Percentiles rank a stretch among this genome's conserved stretches.
These are phyloP conservation scores for Candida pseudofarinosa DNA, from an alignment of 805 yeast genomes.

Conservation along the genomic window DNA sequence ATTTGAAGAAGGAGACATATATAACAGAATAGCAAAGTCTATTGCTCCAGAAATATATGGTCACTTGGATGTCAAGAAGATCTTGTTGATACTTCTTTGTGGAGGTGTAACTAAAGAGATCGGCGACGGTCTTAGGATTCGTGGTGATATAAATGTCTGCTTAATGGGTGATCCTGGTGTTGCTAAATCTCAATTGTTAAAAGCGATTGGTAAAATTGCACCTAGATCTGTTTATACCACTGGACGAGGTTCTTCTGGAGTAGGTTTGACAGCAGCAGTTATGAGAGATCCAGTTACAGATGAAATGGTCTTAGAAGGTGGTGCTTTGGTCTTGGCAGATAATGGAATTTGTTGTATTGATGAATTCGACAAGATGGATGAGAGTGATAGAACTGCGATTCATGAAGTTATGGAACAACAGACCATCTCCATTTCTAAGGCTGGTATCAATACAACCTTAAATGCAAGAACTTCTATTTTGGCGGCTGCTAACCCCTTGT, in stretches of 20 bases:
- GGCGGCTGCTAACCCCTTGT: conserved; percentile 98
- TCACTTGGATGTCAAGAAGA: conserved; percentile 89
- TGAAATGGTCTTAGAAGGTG: conserved; percentile 97
- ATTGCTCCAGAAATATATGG: conserved; percentile 98
- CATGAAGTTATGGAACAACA: conserved; percentile 99
- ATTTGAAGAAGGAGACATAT: conserved; percentile 61
- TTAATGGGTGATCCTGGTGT: conserved; percentile 99
- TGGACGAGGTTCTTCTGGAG: conserved; percentile 98
- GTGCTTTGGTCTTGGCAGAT: conserved; percentile 94
- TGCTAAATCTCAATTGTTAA: conserved; percentile 93
- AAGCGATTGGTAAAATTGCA: conserved; percentile 85
- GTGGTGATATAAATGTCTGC: conserved; percentile 95
- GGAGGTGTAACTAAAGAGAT: conserved; percentile 95
- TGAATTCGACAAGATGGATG: conserved; percentile 99
- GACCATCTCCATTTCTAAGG: conserved; percentile 94
- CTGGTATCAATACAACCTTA: conserved; percentile 93
- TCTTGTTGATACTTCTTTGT: conserved; percentile 74
- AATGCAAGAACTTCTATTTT: conserved; percentile 93
- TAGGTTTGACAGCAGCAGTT: conserved; percentile 97
- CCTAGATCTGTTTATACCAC: conserved; percentile 97
- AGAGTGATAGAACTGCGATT: conserved; percentile 91
- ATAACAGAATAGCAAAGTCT: conserved; percentile 75
- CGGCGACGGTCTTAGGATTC: conserved; percentile 94
- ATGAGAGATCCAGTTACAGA: conserved; percentile 99
- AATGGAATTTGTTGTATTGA: conserved; percentile 98